Base-by-base conservation (phyloP, 345 rosid genomes). In the Melastoma malabathricum region DNA sequence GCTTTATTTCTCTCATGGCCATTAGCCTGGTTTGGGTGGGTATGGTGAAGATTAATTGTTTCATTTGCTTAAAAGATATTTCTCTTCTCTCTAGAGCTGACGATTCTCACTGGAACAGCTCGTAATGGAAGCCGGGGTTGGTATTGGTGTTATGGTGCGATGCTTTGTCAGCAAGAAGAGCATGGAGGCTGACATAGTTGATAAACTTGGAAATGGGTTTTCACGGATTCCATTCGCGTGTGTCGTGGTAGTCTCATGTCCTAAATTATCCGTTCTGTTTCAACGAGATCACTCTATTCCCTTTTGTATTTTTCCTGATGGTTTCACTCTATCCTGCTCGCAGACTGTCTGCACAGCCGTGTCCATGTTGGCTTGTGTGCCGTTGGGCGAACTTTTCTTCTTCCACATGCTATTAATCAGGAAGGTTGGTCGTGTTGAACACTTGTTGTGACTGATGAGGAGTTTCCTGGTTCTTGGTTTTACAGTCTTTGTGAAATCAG, bases 151-250 rank as follows among this genome's bases (percentile, higher is more conserved):
- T 56, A 61, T 87, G 15, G 95, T 87, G 10, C 93, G 95, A 17
- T 86, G 93, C 65, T 92, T 92, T 68, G 86, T 79, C 56, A 71
- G 79, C 46, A 86, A 84, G 72, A 79, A 73, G 64, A 77, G 67
- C 60, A 87, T 92, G 98, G 76, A 82, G 61, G 65, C 87, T 17
- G 89, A 87, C 65, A 92, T 92, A 59, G 72, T 84, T 58, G 89
- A 92, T 46, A 84, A 93, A 59, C 98, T 92, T 54, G 98, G 98
- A 70, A 84, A 92, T 66, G 95, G 96, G 52, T 92, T 92, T 71
- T 87, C 98, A 41, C 86, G 89, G 25, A 84, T 94, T 20, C 95
- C 96, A 43, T 92, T 92, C 71, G 96, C 95, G 7, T 75, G 95
- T 2, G 93, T 92, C 54, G 98, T 92, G 89, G 98, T 92, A 84